Evolutionary conservation across 768 basidiomycete genomes (phyloP).

Genomic region (Phylloporus rhodoxanthus): DNA sequence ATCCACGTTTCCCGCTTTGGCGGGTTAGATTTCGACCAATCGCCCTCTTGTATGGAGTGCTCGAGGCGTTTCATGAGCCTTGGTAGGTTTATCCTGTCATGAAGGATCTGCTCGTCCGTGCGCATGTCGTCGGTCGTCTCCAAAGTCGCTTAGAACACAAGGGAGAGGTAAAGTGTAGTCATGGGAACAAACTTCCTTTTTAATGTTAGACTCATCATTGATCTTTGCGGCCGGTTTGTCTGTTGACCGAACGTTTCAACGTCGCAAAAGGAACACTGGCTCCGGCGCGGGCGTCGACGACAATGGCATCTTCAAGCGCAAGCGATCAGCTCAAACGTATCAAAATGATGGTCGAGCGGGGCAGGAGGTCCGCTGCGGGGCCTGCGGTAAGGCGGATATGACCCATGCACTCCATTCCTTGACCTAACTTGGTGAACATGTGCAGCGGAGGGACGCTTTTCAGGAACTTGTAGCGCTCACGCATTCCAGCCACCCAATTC

Average conservation of each 20-base stretch:
- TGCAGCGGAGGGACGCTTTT: conserved; percentile 48
- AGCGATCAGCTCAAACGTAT: conserved; percentile 18
- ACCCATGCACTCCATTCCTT: not conserved
- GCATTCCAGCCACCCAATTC: conserved; percentile 39
- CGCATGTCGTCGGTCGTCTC: conserved; percentile 20
- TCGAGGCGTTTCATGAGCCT: conserved; percentile 60
- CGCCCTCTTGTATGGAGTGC: conserved; percentile 37
- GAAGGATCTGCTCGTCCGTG: conserved; percentile 31
- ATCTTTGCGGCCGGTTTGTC: conserved; percentile 10
- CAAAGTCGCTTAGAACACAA: not conserved
- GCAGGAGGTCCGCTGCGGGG: conserved; percentile 34
- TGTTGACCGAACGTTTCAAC: not conserved
- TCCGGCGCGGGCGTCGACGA: not conserved
- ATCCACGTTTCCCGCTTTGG: conserved; percentile 41
- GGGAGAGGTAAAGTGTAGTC: not conserved
- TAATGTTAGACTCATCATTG: conserved; percentile 6
- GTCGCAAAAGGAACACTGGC: not conserved
- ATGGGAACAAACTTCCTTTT: conserved; percentile 26
- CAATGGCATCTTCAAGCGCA: conserved; percentile 20
- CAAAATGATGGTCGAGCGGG: conserved; percentile 39
- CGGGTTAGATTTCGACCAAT: conserved; percentile 30
- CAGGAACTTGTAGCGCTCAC: conserved; percentile 49
- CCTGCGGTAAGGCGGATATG: conserved; percentile 31
- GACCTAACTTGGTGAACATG: conserved; percentile 10
- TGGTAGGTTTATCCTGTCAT: conserved; percentile 65